phyloP scores from a whole-genome alignment of 179 eudicot species.

The Spinacia oleracea region DNA sequence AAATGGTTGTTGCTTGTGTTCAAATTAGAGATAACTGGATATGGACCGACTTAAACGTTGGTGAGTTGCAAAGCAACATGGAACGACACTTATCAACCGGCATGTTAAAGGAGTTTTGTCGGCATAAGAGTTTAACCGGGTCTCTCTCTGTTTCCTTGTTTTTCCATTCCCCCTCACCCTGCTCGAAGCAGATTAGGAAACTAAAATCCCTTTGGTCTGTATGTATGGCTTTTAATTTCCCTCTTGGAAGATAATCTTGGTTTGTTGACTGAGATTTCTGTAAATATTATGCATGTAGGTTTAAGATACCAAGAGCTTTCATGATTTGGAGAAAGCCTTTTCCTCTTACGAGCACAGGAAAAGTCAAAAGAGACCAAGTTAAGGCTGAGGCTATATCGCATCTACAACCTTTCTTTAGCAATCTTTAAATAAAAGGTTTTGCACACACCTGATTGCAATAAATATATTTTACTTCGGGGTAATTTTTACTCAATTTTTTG shows the following conservation, averaged over 20 bases:
- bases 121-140: constrained; percentile 56
- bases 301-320: constrained; percentile 68
- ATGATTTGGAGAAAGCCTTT: constrained; percentile 64
- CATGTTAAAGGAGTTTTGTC: constrained; percentile 59
- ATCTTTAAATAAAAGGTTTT: constrained; percentile 26
- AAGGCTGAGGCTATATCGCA: constrained; percentile 47
- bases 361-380: constrained; percentile 64
- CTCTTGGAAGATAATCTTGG: not conserved
- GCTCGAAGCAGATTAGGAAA: not conserved
- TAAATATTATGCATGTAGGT: constrained; percentile 45
- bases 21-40: constrained; percentile 54
- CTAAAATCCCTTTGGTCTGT: not conserved
- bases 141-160: constrained; percentile 24
- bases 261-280: not conserved
- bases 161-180: not conserved
- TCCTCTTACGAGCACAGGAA: constrained; percentile 80
- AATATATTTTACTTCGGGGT: too few species aligned
- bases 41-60: constrained; percentile 45
- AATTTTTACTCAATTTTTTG: too few species aligned
- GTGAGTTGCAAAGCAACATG: constrained; percentile 19
- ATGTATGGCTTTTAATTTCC: not conserved
- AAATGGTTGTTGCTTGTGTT: constrained; percentile 78
- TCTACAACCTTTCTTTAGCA: constrained; percentile 44
- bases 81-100: constrained; percentile 42
- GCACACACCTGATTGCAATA: too few species aligned